Evolutionary conservation across 129 eudicot genomes (phyloP).

Genomic region (Heracleum sosnowskyi): DNA sequence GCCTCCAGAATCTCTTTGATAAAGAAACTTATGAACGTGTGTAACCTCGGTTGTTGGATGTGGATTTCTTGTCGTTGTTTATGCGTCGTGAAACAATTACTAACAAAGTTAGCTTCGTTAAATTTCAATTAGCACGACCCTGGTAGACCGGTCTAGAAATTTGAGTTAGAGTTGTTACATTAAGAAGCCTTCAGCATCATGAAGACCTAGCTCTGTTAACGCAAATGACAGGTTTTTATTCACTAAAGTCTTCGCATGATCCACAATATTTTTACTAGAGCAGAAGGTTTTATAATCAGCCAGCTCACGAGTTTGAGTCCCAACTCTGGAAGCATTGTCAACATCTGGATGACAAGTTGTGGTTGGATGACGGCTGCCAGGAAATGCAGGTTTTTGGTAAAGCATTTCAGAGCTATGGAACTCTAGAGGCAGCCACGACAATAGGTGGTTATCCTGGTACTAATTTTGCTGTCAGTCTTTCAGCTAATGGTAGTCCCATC

Average conservation of each 20-base stretch:
- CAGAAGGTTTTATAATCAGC: conserved; percentile 8
- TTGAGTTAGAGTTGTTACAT: not conserved
- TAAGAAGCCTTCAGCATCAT: not conserved
- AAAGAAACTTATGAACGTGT: no score
- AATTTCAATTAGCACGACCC: not conserved
- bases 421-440: conserved; percentile 15
- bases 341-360: conserved; percentile 20
- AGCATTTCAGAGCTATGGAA: conserved; percentile 13
- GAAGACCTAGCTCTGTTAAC: not conserved
- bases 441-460: conserved; percentile 2
- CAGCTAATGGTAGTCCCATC: conserved; percentile 28
- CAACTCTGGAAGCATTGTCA: conserved; percentile 22
- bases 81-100: no score
- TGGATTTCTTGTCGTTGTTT: no score
- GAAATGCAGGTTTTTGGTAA: conserved; percentile 24
- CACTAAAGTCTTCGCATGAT: conserved; percentile 32
- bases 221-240: conserved; percentile 8
- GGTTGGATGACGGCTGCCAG: conserved; percentile 22
- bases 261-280: conserved; percentile 10
- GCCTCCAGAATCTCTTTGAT: no score
- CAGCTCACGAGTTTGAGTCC: conserved; percentile 14
- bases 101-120: no score
- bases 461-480: conserved; percentile 32
- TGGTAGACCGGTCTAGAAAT: not conserved
- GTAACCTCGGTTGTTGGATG: no score